phyloP scores from a whole-genome alignment of 2,329 filamentous ascomycete species.

The Microcyclosporella mali region DNA sequence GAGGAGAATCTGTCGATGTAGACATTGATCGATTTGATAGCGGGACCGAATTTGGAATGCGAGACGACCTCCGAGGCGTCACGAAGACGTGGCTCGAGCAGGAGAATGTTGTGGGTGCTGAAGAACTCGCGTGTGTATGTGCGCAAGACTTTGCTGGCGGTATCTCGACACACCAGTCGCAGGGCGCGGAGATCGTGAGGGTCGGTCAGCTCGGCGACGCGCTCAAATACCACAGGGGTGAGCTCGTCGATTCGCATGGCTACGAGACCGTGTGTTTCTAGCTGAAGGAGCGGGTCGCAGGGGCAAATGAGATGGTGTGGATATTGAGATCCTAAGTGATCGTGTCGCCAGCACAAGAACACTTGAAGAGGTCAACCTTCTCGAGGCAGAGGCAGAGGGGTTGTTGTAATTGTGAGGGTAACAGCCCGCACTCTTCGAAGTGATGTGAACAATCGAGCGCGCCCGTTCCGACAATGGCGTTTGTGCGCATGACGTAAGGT shows the following conservation, averaged over 20 bases:
- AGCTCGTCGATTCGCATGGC: neutral
- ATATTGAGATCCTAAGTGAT: too few relatives aligned
- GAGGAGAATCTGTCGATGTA: neutral
- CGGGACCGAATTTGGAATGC: neutral
- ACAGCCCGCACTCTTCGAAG: too few relatives aligned
- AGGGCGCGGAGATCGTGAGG: neutral
- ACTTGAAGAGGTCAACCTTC: too few relatives aligned
- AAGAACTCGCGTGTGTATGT: neutral
- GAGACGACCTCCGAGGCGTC: neutral
- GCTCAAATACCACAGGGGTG: neutral
- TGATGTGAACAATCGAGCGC: too few relatives aligned
- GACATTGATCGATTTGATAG: neutral
- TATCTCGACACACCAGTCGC: neutral
- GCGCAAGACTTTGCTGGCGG: neutral
- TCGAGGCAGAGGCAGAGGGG: too few relatives aligned
- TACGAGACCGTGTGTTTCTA: too few relatives aligned
- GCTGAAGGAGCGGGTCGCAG: too few relatives aligned
- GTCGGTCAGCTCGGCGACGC: neutral
- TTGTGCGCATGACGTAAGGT: too few relatives aligned
- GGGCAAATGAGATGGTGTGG: too few relatives aligned
- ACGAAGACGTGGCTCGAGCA: neutral
- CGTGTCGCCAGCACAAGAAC: too few relatives aligned
- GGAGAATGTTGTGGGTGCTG: neutral
- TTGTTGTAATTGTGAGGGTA: too few relatives aligned
- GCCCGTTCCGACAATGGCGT: too few relatives aligned